phyloP scores from a whole-genome alignment of 176 grass and related monocot species.

The Oryza glumipatula region DNA sequence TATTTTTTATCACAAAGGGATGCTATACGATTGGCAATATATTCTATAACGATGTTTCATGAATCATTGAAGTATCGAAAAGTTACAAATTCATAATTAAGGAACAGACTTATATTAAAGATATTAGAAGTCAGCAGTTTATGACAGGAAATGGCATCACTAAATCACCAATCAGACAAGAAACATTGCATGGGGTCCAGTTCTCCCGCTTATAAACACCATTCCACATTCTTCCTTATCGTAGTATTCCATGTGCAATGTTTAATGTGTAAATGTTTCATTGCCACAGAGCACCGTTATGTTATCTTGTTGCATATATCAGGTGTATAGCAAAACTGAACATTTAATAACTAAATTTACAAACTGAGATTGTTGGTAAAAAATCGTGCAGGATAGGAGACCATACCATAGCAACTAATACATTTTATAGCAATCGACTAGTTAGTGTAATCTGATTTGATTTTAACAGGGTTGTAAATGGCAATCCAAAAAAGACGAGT shows the following conservation, averaged over 20 bases:
- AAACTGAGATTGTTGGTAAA: background rate
- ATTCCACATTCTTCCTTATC: background rate
- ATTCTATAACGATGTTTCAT: background rate
- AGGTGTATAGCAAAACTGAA: background rate
- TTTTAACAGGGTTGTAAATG: conserved; percentile 1
- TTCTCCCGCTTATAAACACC: background rate
- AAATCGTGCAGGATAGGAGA: background rate
- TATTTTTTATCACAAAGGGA: background rate
- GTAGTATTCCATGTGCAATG: background rate
- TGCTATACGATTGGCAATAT: background rate
- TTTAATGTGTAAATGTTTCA: background rate
- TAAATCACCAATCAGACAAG: background rate
- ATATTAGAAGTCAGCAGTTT: background rate
- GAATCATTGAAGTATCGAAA: background rate
- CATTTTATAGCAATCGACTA: background rate
- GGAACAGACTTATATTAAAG: background rate
- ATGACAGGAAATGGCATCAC: background rate
- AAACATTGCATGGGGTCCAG: background rate
- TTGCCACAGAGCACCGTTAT: background rate
- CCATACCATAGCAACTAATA: background rate
- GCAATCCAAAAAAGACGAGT: background rate
- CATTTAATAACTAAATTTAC: background rate
- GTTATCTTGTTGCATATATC: background rate
- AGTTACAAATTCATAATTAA: background rate
- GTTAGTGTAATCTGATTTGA: background rate